Base-by-base conservation (phyloP, 768 basidiomycete species). In the Xanthoconium stramineum region DNA sequence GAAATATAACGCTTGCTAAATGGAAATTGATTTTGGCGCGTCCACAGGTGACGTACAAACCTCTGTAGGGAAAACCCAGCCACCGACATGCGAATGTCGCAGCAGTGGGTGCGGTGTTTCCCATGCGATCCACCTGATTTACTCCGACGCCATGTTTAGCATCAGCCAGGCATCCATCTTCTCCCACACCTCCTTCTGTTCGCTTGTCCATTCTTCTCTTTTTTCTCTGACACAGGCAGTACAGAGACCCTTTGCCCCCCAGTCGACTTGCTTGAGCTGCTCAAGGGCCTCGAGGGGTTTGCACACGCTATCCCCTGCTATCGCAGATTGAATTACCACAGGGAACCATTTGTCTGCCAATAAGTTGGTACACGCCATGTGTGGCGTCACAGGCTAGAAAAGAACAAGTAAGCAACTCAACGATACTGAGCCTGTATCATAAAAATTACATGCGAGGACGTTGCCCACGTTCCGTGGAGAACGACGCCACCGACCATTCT, bases 301-400 rank as follows among this genome's bases (percentile, higher is more conserved):
- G 64, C 82, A 85, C 30, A 89, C 81, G 8, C 86, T 85, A 53
- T 80, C 80, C 53, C 77, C 73, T 17, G 76, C 78, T 24, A 91
- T 75, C 1, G 86, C 86, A 12, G 84, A 85, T 48, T 81, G 74
- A 38, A 87, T 84, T n/a, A 91, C 86, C 38, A 82, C 73, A 24
- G 76, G 57, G 80, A 89, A 86, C 89, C 89, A 91, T 50, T 72
- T 75, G 49, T 85, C 85, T 1, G 88, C 89, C 52, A 91, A 77
- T 0, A 81, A 72, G 65, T 89, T 83, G 5, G 88, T 89, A 69
- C 89, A 91, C 5, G 72, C 72, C 86, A 89, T 89, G 65, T 90
- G 89, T 2, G 75, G 72, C n/a, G 84, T 83, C 7, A 83, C 77
- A 6, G 85, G 69, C 70, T 70, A 56, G 19, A 44, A 48, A 35